Percentiles rank a stretch among this genome's conserved stretches.
Conservation (phyloP, 768 basidiomycete species). For the Coprinopsis marcescibilis region DNA sequence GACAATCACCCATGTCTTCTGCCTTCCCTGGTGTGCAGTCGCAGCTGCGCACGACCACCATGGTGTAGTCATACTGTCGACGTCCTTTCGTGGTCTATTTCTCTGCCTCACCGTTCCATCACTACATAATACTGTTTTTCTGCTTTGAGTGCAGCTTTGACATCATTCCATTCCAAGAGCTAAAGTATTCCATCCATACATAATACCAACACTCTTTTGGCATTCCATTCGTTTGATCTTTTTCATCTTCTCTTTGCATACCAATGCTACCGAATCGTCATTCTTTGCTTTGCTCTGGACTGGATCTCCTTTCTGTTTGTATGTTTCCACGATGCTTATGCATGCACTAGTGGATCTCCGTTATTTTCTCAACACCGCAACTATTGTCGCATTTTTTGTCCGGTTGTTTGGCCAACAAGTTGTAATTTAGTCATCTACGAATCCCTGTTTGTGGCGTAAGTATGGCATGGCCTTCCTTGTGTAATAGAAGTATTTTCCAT, state of each 20-base stretch:
- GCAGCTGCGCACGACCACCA: conserved; percentile 23
- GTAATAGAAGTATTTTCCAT: neutral
- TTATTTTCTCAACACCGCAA: no score
- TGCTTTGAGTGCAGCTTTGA: neutral
- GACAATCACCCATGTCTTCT: conserved; percentile 75
- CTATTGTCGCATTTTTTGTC: no score
- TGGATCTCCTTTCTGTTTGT: no score
- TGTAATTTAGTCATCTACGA: neutral
- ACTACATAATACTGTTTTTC: conserved; percentile 7
- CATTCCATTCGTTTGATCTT: conserved; percentile 2
- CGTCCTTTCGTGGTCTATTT: neutral
- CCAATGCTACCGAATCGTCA: neutral
- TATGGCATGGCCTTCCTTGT: neutral
- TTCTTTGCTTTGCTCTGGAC: no score
- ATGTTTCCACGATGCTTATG: no score
- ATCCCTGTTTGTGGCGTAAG: neutral
- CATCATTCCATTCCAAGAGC: no score
- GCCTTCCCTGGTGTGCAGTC: conserved; percentile 60
- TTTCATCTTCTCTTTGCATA: neutral
- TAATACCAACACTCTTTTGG: neutral
- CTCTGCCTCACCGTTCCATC: neutral
- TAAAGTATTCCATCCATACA: neutral
- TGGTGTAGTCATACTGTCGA: conserved; percentile 1
- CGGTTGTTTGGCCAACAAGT: neutral
- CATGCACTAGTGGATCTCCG: no score